phyloP scores from a whole-genome alignment of 805 yeast species.

The Ogataea naganishii region DNA sequence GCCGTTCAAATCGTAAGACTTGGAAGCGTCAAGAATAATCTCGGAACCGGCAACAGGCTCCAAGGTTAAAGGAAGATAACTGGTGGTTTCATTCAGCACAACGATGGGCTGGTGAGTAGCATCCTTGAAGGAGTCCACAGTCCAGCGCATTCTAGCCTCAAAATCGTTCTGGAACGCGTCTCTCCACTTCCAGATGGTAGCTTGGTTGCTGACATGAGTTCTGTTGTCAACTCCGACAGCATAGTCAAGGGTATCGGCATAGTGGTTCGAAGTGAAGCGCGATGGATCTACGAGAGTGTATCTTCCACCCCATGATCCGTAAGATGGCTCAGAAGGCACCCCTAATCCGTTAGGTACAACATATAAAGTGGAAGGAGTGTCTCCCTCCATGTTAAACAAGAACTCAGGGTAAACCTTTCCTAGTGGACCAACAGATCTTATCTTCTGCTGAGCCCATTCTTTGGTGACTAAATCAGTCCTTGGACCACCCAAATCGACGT shows the following conservation, averaged over 20 bases:
- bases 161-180: constrained; percentile 21
- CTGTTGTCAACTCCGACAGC: constrained; percentile 13
- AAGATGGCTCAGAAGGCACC: constrained; percentile 20
- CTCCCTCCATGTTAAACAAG: constrained; percentile 23
- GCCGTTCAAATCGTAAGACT: constrained; percentile 17
- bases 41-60: constrained; percentile 8
- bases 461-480: constrained; percentile 14
- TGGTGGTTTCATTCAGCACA: constrained; percentile 14
- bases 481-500: constrained; percentile 20
- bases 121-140: constrained; percentile 17
- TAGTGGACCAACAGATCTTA: constrained; percentile 17
- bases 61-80: constrained; percentile 12
- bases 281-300: constrained; percentile 15
- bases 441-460: constrained; percentile 17
- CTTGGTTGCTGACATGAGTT: constrained; percentile 14
- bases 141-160: constrained; percentile 25
- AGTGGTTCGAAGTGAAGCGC: constrained; percentile 10
- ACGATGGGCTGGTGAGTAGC: constrained; percentile 18
- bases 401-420: constrained; percentile 18
- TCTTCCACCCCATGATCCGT: constrained; percentile 29
- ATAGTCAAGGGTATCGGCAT: constrained; percentile 18
- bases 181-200: constrained; percentile 27
- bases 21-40: constrained; percentile 15
- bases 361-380: constrained; percentile 20
- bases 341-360: constrained; percentile 23